Percentiles rank a stretch among this genome's conserved stretches.
These are phyloP conservation scores for Collybia mongolica DNA, from an alignment of 768 basidiomycete species.

Conservation along the genomic window DNA sequence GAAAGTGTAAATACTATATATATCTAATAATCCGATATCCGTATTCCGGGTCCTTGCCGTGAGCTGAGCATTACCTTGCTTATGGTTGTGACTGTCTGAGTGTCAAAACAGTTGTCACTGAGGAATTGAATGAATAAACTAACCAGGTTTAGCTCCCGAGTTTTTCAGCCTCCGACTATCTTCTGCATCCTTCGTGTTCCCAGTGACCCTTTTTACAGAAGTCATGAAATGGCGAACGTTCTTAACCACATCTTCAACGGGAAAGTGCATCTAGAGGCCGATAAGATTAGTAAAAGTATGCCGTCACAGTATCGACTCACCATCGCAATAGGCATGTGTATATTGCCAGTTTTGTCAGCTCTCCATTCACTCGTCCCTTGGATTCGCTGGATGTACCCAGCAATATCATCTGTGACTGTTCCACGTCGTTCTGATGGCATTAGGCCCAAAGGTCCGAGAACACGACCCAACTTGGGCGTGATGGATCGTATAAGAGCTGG, in stretches of 20 bases:
- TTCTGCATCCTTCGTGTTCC: constrained; percentile 60
- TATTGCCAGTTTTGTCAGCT: constrained; percentile 83
- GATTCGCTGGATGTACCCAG: constrained; percentile 74
- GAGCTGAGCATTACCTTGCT: constrained; percentile 84
- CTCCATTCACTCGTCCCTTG: constrained; percentile 90
- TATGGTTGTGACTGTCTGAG: constrained; percentile 63
- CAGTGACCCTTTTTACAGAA: constrained; percentile 73
- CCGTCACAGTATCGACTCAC: constrained; percentile 36
- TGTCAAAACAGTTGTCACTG: constrained; percentile 1
- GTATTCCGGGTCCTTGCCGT: constrained; percentile 86
- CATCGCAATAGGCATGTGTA: constrained; percentile 78
- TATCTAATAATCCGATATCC: constrained; percentile 69
- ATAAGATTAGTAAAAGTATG: neutral
- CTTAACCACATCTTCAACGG: constrained; percentile 69
- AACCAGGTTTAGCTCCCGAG: constrained; percentile 49
- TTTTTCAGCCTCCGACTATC: constrained; percentile 34
- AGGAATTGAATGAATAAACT: constrained; percentile 20
- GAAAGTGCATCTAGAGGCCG: constrained; percentile 63
- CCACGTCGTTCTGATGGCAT: constrained; percentile 96
- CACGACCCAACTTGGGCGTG: constrained; percentile 75
- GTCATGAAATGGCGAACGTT: constrained; percentile 78
- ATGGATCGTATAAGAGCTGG: constrained; percentile 77
- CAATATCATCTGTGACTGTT: constrained; percentile 89
- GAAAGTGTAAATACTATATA: constrained; percentile 11
- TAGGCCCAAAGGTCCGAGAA: constrained; percentile 83